These are phyloP conservation scores for Geranium incanum DNA, from an alignment of 441 rosid genomes.

Conservation along the genomic window DNA sequence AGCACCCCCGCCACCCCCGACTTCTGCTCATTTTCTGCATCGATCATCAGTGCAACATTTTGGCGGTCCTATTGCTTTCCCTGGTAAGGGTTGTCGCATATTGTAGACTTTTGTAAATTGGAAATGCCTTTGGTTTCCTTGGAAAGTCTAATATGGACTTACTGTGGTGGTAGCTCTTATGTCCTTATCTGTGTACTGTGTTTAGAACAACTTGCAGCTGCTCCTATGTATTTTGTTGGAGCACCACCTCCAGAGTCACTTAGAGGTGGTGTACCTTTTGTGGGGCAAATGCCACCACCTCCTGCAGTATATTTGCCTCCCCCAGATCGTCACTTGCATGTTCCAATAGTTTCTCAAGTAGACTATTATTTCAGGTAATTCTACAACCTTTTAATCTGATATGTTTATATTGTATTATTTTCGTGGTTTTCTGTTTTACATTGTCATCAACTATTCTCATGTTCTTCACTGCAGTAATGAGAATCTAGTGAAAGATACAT, in stretches of 20 bases:
- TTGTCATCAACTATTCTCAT: conserved; percentile 9
- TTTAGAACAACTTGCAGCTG: conserved; percentile 41
- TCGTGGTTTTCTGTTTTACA: conserved; percentile 12
- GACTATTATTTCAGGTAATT: conserved; percentile 79
- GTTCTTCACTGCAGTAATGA: conserved; percentile 55
- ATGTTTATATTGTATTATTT: conserved; percentile 3
- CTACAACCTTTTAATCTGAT: conserved; percentile 15
- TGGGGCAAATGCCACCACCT: conserved; percentile 38
- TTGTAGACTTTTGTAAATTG: conserved; percentile 15
- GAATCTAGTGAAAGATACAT: conserved; percentile 68
- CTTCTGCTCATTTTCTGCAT: conserved; percentile 42
- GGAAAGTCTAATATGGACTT: background rate
- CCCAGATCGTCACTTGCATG: conserved; percentile 47
- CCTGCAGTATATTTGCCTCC: conserved; percentile 38
- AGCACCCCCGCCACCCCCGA: conserved; percentile 32
- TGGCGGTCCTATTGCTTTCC: conserved; percentile 47
- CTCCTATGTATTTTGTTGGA: conserved; percentile 40
- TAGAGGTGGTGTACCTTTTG: conserved; percentile 35
- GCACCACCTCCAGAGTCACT: conserved; percentile 37
- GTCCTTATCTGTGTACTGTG: conserved; percentile 11
- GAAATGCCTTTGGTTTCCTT: background rate
- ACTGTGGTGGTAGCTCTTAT: conserved; percentile 25
- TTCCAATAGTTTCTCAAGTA: conserved; percentile 55
- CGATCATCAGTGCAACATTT: conserved; percentile 45
- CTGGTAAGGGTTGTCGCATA: conserved; percentile 43